Evolutionary conservation across 495 filamentous ascomycete genomes (phyloP), one percentile per base, ranked within the genome.

Genomic region (Neurospora africana): DNA sequence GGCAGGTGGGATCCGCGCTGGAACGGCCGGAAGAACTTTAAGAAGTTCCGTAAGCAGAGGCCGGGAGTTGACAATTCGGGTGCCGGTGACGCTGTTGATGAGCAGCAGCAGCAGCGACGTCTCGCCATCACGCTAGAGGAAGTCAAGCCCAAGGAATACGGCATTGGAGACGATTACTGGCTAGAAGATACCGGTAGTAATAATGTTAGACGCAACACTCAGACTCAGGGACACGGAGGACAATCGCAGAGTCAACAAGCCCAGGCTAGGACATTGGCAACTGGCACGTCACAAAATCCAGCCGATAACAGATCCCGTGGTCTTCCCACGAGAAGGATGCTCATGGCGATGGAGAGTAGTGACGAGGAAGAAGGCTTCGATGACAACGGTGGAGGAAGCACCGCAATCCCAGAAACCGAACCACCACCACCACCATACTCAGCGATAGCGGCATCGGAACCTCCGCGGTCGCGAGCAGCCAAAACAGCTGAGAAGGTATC

Each of bases 1-100:
- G 86, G 87, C 11, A 87, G 93, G 30, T 98, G 96, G 95, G 89
- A 98, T 76, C 90, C 93, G 3, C 84, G 85, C 41, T 99, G 96
- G 96, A 97, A 98, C 77, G 95, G 96, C 0, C 88, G 95, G 7
- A 96, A 93, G 82, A 98, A 99, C 75, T 99, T 98, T 84, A 99
- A 99, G 81, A 90, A 88, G 74, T 99, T 99, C 75, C 87, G 89
- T 5, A 87, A 89, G 71, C 87, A 88, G 67, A 53, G 27, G 53
- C 15, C 27, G 13, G 89, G 87, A 17, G 5, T 17, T 41, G 39
- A 41, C 39, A 15, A 1, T 41, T 15, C 15, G 0, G 84, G 84
- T 1, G 81, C 85, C 7, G 21, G 44, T 13, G n/a, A 4, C 13
- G 47, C 9, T 21, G 21, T 21, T 15, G n/a, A 13, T 23, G 21